Evolutionary conservation across 2,329 filamentous ascomycete species (phyloP).

Genomic region (Alternaria triticina): DNA sequence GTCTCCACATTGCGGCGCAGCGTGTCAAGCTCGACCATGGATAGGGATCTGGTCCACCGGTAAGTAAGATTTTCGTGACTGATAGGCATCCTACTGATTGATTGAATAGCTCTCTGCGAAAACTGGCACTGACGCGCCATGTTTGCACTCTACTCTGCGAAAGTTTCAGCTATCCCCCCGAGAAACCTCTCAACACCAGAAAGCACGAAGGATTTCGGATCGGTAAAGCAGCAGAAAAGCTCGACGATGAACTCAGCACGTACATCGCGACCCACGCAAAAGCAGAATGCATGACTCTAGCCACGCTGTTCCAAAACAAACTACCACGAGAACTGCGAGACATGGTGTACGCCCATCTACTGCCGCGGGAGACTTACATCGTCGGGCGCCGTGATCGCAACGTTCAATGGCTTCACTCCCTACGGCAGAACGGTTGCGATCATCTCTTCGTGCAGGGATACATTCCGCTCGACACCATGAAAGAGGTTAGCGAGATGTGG

Average conservation of each 20-base stretch:
- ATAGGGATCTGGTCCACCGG: neutral
- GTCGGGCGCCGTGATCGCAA: too few species aligned
- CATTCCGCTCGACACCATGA: neutral
- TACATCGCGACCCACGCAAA: neutral
- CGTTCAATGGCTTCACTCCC: neutral
- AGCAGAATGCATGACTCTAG: neutral
- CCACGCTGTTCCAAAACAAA: neutral
- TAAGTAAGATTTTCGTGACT: neutral
- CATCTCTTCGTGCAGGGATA: neutral
- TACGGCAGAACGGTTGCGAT: neutral
- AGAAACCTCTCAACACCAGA: too few species aligned
- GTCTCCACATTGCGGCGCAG: neutral
- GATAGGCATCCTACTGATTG: neutral
- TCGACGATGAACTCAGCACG: neutral
- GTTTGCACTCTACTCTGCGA: neutral
- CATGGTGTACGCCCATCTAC: neutral
- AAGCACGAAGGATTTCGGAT: neutral
- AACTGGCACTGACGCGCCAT: neutral
- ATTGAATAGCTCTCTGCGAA: neutral
- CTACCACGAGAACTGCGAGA: neutral
- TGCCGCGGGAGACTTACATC: neutral
- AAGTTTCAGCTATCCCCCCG: too few species aligned
- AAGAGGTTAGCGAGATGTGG: neutral
- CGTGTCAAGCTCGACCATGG: neutral
- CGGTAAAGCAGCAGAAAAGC: neutral